Evolutionary conservation across 139 green algal species (phyloP).

Genomic region (Tetradesmus obliquus): DNA sequence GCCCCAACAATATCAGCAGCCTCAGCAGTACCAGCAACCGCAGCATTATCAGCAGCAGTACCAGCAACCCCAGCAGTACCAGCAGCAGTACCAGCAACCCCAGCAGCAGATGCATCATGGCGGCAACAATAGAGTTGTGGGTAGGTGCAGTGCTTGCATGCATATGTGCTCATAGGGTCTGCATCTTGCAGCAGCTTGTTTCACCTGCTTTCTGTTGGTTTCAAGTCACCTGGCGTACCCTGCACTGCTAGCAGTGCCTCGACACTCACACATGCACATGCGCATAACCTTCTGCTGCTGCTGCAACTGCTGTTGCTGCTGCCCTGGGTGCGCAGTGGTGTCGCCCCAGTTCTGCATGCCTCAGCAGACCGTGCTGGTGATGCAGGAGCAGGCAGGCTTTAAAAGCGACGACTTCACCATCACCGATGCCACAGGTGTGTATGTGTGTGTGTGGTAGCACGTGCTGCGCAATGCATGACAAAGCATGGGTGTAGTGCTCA

Average conservation of each 20-base stretch:
- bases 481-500: neutral
- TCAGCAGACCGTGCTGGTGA: slow-evolving; percentile 14
- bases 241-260: too few species aligned
- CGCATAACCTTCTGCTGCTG: neutral
- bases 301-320: neutral
- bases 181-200: too few species aligned
- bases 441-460: neutral
- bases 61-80: neutral
- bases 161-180: neutral
- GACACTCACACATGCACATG: too few species aligned
- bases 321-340: neutral
- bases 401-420: slow-evolving; percentile 31
- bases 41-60: neutral
- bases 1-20: neutral
- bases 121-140: neutral
- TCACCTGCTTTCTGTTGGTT: too few species aligned
- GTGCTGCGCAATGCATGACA: neutral
- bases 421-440: slow-evolving; percentile 6
- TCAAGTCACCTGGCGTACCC: too few species aligned
- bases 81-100: neutral
- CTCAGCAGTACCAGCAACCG: neutral
- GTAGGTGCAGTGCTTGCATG: neutral
- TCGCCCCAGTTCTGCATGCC: slow-evolving; percentile 12
- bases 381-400: slow-evolving; percentile 24
- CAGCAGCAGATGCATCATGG: neutral